Evolutionary conservation across 176 grass and related monocot species (phyloP).

Genomic region (Aechmea fasciata): DNA sequence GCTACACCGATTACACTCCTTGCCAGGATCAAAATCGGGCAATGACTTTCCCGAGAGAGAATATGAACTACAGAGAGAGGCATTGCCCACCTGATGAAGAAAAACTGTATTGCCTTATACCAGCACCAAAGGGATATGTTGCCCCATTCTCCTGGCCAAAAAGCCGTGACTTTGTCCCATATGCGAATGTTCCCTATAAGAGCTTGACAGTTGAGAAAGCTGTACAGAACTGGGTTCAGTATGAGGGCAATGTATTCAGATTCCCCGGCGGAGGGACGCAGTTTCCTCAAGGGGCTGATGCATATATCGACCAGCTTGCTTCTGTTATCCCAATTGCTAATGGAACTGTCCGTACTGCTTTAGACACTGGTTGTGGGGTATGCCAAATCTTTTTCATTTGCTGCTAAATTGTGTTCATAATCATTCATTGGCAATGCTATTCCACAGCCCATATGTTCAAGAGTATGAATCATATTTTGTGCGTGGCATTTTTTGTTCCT

Average conservation of each 20-base stretch:
- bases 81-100: slow-evolving; percentile 76
- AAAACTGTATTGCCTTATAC: slow-evolving; percentile 67
- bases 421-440: not conserved
- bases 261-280: slow-evolving; percentile 92
- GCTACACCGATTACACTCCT: slow-evolving; percentile 61
- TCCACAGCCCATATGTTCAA: not conserved
- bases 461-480: slow-evolving; percentile 4
- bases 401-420: not conserved
- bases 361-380: slow-evolving; percentile 97
- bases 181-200: slow-evolving; percentile 85
- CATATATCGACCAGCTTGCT: slow-evolving; percentile 85
- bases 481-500: slow-evolving; percentile 7
- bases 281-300: slow-evolving; percentile 88
- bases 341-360: slow-evolving; percentile 81
- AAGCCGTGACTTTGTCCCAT: slow-evolving; percentile 80
- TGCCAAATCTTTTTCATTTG: slow-evolving; percentile 8
- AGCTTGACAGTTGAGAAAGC: slow-evolving; percentile 95
- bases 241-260: slow-evolving; percentile 81
- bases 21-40: slow-evolving; percentile 84
- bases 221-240: slow-evolving; percentile 96
- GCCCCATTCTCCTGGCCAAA: slow-evolving; percentile 87
- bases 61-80: slow-evolving; percentile 90
- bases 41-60: slow-evolving; percentile 81
- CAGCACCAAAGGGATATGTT: slow-evolving; percentile 75
- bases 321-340: slow-evolving; percentile 71